These are phyloP conservation scores for Ormosia emarginata DNA, from an alignment of 306 rosid genomes.

Conservation along the genomic window DNA sequence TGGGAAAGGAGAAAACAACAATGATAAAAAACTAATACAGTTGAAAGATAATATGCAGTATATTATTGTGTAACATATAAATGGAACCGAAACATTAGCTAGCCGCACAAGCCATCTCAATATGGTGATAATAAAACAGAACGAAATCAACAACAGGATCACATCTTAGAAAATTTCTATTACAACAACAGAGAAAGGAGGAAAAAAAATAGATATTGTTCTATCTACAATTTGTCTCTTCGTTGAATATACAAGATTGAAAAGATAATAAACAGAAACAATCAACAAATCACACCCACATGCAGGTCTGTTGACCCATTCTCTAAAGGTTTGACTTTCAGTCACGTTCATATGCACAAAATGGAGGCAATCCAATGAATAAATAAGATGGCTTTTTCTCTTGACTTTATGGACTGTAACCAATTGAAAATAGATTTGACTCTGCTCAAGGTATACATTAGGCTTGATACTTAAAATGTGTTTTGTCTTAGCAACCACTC, in stretches of 20 bases:
- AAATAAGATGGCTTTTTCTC: constrained; percentile 22
- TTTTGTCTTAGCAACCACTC: constrained; percentile 34
- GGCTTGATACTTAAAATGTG: constrained; percentile 26
- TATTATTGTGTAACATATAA: background rate
- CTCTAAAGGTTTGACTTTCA: constrained; percentile 8
- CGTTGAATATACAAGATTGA: constrained; percentile 32
- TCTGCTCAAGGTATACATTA: constrained; percentile 19
- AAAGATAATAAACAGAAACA: constrained; percentile 11
- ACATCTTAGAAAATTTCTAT: constrained; percentile 7
- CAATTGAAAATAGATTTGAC: constrained; percentile 25
- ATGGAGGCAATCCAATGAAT: constrained; percentile 27
- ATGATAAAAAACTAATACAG: background rate
- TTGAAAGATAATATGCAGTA: background rate
- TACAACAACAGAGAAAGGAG: background rate
- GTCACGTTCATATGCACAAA: constrained; percentile 21
- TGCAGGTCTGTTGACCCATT: constrained; percentile 16
- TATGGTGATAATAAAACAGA: background rate
- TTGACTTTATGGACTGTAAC: constrained; percentile 27
- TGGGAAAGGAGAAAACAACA: background rate
- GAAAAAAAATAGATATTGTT: background rate
- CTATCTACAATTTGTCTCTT: constrained; percentile 32
- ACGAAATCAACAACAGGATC: background rate
- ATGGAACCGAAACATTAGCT: background rate
- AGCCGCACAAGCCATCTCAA: constrained; percentile 2
- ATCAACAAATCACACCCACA: constrained; percentile 39